Conservation (phyloP, 1,139 yeast species). For the Blastobotrys buckinghamii region DNA sequence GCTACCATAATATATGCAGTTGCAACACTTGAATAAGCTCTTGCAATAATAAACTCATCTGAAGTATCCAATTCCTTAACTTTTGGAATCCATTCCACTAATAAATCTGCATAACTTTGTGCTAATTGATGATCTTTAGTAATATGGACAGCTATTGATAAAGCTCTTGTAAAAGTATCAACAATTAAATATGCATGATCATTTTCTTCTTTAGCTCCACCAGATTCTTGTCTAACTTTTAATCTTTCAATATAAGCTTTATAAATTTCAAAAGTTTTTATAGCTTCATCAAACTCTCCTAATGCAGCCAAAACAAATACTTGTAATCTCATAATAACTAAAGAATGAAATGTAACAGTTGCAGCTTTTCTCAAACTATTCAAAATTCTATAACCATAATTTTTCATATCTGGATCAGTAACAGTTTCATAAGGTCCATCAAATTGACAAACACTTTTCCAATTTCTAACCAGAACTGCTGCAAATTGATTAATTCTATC, state of each 20-base stretch:
- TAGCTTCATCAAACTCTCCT: slow-evolving; percentile 33
- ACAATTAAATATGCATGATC: slow-evolving; percentile 29
- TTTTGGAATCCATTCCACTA: slow-evolving; percentile 23
- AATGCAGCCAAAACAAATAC: slow-evolving; percentile 29
- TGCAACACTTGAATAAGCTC: slow-evolving; percentile 12
- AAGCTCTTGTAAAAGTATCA: slow-evolving; percentile 23
- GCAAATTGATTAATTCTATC: slow-evolving; percentile 28
- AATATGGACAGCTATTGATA: slow-evolving; percentile 19
- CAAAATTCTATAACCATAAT: slow-evolving; percentile 21
- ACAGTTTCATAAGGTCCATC: slow-evolving; percentile 23
- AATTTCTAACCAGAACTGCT: slow-evolving; percentile 32
- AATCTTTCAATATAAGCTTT: slow-evolving; percentile 35
- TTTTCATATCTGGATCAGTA: slow-evolving; percentile 15
- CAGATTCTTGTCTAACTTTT: slow-evolving; percentile 29
- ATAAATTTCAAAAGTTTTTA: slow-evolving; percentile 42
- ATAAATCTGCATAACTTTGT: slow-evolving; percentile 23
- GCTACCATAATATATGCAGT: slow-evolving; percentile 12
- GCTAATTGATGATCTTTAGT: slow-evolving; percentile 21
- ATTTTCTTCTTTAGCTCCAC: slow-evolving; percentile 18
- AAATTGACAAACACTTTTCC: slow-evolving; percentile 18
- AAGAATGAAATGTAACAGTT: slow-evolving; percentile 46
- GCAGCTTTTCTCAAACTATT: slow-evolving; percentile 35
- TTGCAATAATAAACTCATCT: slow-evolving; percentile 11
- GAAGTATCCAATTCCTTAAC: slow-evolving; percentile 7
- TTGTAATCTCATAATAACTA: slow-evolving; percentile 38